phyloP scores from a whole-genome alignment of 148 eudicot species.

The Heliosperma pusillum region DNA sequence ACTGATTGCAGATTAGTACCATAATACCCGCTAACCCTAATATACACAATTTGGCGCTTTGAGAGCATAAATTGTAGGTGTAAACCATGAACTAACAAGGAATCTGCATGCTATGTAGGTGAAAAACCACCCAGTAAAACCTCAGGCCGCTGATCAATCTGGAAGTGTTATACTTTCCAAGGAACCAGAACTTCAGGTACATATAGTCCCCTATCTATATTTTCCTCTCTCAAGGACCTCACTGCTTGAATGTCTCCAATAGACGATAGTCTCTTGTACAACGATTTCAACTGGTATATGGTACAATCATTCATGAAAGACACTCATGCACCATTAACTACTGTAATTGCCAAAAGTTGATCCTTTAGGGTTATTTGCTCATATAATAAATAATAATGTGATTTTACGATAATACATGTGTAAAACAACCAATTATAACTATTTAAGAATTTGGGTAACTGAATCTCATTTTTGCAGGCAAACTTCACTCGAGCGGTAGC shows the following conservation, averaged over 20 bases:
- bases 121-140: constrained; percentile 83
- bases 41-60: too few species aligned
- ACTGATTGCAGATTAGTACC: too few species aligned
- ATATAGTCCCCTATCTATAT: not conserved
- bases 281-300: too few species aligned
- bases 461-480: constrained; percentile 40
- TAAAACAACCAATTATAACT: not conserved
- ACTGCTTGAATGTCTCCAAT: too few species aligned
- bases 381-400: too few species aligned
- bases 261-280: too few species aligned
- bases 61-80: not conserved
- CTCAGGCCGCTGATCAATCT: constrained; percentile 72
- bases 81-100: not conserved
- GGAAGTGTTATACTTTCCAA: constrained; percentile 86
- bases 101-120: constrained; percentile 38
- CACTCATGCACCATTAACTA: too few species aligned
- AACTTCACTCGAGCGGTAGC: constrained; percentile 89
- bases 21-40: too few species aligned
- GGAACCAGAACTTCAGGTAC: constrained; percentile 87
- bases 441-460: not conserved
- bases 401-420: not conserved
- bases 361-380: too few species aligned
- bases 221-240: not conserved
- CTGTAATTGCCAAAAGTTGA: too few species aligned
- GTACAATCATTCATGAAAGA: too few species aligned